Base-by-base conservation (phyloP, 352 stramenopile species). In the Pythium aristosporum region DNA sequence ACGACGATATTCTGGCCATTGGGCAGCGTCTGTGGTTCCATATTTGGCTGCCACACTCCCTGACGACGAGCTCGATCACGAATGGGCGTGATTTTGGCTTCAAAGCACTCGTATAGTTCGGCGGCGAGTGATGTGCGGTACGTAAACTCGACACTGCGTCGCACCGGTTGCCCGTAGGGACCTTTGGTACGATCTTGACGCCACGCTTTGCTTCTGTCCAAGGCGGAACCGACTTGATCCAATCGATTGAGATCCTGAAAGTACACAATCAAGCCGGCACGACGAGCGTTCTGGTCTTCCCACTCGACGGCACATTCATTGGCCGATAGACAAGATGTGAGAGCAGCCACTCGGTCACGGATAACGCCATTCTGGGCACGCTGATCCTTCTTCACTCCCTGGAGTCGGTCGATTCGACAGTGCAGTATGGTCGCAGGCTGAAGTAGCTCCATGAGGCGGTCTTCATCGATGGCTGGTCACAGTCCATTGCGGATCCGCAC, bases 121-220 rank as follows among this genome's bases (percentile, higher is more conserved):
- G 25, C 18, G n/a, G 52, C 41, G 23, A 67, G 32, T 10, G 48
- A 41, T 9, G 52, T 49, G 3, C 32, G 51, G 23, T 71, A 71
- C 28, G 60, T 56, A 23, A 63, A 43, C 57, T 71, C 65, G 18
- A 71, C 34, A 10, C 37, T 44, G 3, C 62, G 46, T 20, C 65
- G 65, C n/a, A 71, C 58, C 1, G 57, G 65, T 43, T 71, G 65
- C 0, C 65, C 65, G 12, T 43, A 25, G 1, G 65, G 65, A 15
- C 46, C 46, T 51, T 51, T 51, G n/a, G 61, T 13, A 61, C 53
- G 12, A 55, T 53, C 20, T 20, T 48, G 13, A 12, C 51, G 43
- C 20, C 15, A 34, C 53, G 52, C 53, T 16, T 42, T 4, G 12
- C n/a, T 25, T 9, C 25, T 49, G 20, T 44, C 16, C 34, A 55